Percentiles rank a stretch among this genome's conserved stretches.
These are phyloP conservation scores for Fusarium fracticaudum DNA, from an alignment of 2,329 filamentous ascomycete species.

Conservation along the genomic window DNA sequence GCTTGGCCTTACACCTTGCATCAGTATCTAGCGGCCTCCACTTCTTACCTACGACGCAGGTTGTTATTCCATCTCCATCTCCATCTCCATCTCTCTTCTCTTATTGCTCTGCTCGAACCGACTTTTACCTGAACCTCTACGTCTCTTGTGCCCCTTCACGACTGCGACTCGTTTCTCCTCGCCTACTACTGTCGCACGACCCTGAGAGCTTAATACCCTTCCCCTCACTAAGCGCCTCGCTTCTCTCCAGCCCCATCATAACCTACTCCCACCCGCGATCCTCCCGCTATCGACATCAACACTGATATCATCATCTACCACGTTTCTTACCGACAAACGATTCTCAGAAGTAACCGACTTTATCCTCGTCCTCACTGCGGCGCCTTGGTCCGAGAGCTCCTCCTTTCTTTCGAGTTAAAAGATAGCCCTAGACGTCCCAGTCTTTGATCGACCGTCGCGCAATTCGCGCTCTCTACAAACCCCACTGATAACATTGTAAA, in stretches of 20 bases:
- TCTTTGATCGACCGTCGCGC: constrained; percentile 34
- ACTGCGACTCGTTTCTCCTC: constrained; percentile 12
- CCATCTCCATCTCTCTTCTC: constrained; percentile 11
- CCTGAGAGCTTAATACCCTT: constrained; percentile 30
- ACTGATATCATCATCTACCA: constrained; percentile 1
- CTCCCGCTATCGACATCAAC: constrained; percentile 4
- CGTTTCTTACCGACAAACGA: constrained; percentile 16
- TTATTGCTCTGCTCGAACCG: constrained; percentile 1
- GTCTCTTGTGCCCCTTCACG: background rate
- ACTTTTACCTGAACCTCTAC: background rate
- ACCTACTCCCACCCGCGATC: constrained; percentile 14
- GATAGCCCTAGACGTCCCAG: constrained; percentile 7
- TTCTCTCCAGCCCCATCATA: constrained; percentile 28
- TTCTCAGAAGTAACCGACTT: background rate
- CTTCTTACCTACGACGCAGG: constrained; percentile 22
- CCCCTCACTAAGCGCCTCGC: constrained; percentile 32
- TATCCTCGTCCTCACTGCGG: background rate
- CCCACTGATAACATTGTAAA: constrained; percentile 19
- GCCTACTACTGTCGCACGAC: constrained; percentile 27
- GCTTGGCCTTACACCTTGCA: constrained; percentile 4
- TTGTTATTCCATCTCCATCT: constrained; percentile 25
- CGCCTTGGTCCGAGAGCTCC: constrained; percentile 3
- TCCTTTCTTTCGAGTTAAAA: constrained; percentile 14
- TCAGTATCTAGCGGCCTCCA: constrained; percentile 25
- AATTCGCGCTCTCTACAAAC: constrained; percentile 39